Conservation (phyloP, 495 filamentous ascomycete genomes). For the Xylaria grammica region DNA sequence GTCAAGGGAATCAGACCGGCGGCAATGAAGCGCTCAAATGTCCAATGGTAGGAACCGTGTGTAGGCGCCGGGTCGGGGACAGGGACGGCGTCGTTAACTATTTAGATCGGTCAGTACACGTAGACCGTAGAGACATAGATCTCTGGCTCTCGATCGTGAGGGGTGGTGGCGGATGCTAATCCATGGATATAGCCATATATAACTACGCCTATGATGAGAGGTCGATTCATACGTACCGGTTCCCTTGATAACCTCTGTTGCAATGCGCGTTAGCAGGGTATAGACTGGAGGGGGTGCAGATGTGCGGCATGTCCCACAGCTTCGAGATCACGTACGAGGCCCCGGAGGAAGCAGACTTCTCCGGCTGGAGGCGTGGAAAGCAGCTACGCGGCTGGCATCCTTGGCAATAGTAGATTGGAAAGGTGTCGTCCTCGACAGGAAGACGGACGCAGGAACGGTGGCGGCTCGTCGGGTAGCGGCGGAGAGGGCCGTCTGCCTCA, state of each 20-base stretch:
- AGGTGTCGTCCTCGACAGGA: constrained; percentile 35
- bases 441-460: constrained; percentile 15
- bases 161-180: neutral
- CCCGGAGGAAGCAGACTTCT: constrained; percentile 70
- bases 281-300: neutral
- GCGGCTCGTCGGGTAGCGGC: constrained; percentile 41
- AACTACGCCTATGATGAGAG: neutral
- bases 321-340: constrained; percentile 60
- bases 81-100: constrained; percentile 85
- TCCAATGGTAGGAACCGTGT: constrained; percentile 98
- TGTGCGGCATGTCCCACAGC: constrained; percentile 32
- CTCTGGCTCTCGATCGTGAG: neutral
- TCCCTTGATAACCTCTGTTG: constrained; percentile 74
- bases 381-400: constrained; percentile 53
- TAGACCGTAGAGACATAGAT: neutral
- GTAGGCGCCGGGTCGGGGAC: constrained; percentile 72
- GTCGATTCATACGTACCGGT: constrained; percentile 63
- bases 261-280: constrained; percentile 17
- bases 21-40: constrained; percentile 85
- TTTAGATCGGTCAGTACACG: constrained; percentile 3
- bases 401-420: constrained; percentile 40
- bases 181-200: neutral
- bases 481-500: constrained; percentile 53
- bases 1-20: constrained; percentile 82
- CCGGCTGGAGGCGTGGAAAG: constrained; percentile 74